Conservation (phyloP, 2,329 filamentous ascomycete genomes). For the Pseudogymnoascus sp. region DNA sequence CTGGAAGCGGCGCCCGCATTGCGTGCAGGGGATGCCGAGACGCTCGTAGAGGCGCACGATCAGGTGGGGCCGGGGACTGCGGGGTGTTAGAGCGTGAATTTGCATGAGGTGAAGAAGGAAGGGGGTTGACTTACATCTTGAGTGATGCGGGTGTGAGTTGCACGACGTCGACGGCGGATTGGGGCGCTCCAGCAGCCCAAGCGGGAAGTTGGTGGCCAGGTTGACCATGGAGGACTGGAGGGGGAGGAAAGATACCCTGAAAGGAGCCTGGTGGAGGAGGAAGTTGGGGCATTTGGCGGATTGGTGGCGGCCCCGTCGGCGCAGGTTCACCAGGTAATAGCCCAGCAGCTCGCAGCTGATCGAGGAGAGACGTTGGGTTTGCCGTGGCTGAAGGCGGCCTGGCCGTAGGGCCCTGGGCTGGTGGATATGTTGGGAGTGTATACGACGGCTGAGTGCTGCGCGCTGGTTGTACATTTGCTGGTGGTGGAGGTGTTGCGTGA, state of each 20-base stretch:
- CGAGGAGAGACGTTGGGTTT: constrained; percentile 53
- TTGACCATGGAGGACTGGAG: constrained; percentile 12
- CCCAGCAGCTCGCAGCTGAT: constrained; percentile 59
- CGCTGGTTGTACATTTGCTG: constrained; percentile 32
- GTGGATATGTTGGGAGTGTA: constrained; percentile 30
- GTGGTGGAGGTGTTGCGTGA: constrained; percentile 37
- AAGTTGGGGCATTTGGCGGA: constrained; percentile 13
- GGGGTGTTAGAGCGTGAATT: constrained; percentile 16
- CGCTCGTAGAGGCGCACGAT: constrained; percentile 69
- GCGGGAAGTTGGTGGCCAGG: constrained; percentile 21
- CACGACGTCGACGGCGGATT: constrained; percentile 37
- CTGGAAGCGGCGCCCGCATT: constrained; percentile 81
- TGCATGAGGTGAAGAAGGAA: background rate
- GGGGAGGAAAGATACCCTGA: background rate
- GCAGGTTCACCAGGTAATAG: constrained; percentile 45
- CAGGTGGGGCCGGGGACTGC: constrained; percentile 64
- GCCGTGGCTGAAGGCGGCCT: constrained; percentile 31
- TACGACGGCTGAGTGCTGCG: constrained; percentile 40
- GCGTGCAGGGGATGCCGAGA: constrained; percentile 77
- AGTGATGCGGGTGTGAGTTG: constrained; percentile 59
- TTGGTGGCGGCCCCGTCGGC: constrained; percentile 32
- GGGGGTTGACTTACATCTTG: constrained; percentile 55
- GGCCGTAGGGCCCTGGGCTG: constrained; percentile 30
- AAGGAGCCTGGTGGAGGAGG: background rate
- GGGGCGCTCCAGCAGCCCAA: constrained; percentile 22